These are phyloP conservation scores for Grigorovia jiainica DNA, from an alignment of 805 yeast genomes.

Conservation along the genomic window DNA sequence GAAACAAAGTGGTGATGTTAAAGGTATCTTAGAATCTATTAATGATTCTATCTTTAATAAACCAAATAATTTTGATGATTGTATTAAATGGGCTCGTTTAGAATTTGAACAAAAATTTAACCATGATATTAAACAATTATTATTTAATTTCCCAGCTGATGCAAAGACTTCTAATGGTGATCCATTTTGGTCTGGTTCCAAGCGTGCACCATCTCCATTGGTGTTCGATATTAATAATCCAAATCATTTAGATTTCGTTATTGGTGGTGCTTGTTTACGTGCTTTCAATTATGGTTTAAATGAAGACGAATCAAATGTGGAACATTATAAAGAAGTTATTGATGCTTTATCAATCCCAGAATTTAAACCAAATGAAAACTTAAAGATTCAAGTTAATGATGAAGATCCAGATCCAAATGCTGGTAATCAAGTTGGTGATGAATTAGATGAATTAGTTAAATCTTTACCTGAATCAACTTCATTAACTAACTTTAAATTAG, in stretches of 20 bases:
- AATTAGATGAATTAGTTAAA: slow-evolving; percentile 58
- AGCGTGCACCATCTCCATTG: slow-evolving; percentile 89
- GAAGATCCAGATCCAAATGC: slow-evolving; percentile 84
- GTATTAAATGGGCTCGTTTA: slow-evolving; percentile 88
- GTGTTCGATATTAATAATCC: slow-evolving; percentile 63
- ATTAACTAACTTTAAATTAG: slow-evolving; percentile 77
- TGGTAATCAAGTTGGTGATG: slow-evolving; percentile 43
- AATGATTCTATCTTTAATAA: slow-evolving; percentile 64
- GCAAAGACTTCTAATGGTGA: slow-evolving; percentile 84
- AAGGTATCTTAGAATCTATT: slow-evolving; percentile 76
- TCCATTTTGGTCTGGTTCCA: slow-evolving; percentile 97
- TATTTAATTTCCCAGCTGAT: slow-evolving; percentile 91
- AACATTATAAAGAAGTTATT: slow-evolving; percentile 46
- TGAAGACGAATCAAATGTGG: slow-evolving; percentile 40
- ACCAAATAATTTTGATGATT: slow-evolving; percentile 86
- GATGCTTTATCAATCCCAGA: slow-evolving; percentile 42
- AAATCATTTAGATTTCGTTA: slow-evolving; percentile 74
- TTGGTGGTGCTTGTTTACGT: slow-evolving; percentile 83
- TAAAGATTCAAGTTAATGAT: slow-evolving; percentile 77
- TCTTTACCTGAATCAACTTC: slow-evolving; percentile 82
- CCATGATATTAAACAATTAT: slow-evolving; percentile 79
- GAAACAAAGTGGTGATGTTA: slow-evolving; percentile 87
- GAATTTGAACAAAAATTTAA: slow-evolving; percentile 81
- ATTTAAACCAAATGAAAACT: slow-evolving; percentile 65
- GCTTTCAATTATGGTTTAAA: slow-evolving; percentile 89